These are phyloP conservation scores for Trichosporon sp. DNA, from an alignment of 1,284 basidiomycete genomes.

Conservation along the genomic window DNA sequence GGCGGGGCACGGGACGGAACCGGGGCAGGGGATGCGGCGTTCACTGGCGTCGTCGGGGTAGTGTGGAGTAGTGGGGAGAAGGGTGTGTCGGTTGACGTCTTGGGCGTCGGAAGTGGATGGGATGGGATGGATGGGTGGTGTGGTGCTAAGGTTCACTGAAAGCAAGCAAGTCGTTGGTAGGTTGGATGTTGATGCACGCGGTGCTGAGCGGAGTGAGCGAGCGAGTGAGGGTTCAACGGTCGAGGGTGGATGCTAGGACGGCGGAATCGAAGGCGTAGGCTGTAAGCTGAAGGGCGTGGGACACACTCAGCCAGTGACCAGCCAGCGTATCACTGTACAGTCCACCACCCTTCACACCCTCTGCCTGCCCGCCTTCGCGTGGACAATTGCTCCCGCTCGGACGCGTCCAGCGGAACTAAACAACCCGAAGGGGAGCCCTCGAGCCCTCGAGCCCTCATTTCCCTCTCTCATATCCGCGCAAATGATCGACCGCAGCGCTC, in stretches of 20 bases:
- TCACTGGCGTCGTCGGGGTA: neutral
- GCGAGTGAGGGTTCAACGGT: neutral
- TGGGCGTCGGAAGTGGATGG: neutral
- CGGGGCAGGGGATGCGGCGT: neutral
- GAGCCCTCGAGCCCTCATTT: neutral
- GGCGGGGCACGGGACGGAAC: slow-evolving; percentile 9
- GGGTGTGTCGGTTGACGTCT: too few relatives aligned
- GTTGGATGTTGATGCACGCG: slow-evolving; percentile 5
- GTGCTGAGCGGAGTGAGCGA: neutral
- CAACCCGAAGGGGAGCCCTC: neutral
- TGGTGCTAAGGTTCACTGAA: slow-evolving; percentile 3
- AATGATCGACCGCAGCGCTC: neutral
- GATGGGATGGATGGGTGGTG: slow-evolving; percentile 1
- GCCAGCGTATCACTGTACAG: slow-evolving; percentile 1
- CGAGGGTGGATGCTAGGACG: slow-evolving; percentile 10
- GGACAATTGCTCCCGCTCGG: neutral
- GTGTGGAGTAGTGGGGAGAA: neutral
- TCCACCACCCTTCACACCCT: neutral
- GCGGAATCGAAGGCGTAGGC: neutral
- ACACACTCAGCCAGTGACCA: neutral
- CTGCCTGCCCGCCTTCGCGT: neutral
- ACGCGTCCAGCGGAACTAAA: slow-evolving; percentile 3
- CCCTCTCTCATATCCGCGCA: too few relatives aligned
- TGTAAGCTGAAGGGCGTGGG: neutral
- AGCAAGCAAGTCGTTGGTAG: neutral